Conservation (phyloP, 2,329 filamentous ascomycete species). For the Colletotrichum melonis region DNA sequence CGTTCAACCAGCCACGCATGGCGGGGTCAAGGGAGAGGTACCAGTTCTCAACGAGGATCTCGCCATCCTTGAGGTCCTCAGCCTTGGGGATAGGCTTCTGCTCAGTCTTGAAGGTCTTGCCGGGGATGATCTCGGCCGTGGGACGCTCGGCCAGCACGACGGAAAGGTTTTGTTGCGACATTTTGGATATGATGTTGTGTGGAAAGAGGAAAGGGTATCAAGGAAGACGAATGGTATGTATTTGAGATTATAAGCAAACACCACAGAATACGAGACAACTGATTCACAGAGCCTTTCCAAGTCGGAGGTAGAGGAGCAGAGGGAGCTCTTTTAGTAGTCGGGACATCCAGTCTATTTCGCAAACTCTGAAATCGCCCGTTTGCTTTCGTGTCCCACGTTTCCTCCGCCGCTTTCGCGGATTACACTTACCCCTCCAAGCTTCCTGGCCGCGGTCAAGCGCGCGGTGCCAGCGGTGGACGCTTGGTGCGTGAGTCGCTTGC, state of each 20-base stretch:
- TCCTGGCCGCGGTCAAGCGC: not conserved
- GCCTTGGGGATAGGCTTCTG: conserved; percentile 61
- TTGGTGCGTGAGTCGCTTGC: not conserved
- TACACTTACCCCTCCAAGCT: conserved; percentile 1
- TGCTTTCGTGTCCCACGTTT: not conserved
- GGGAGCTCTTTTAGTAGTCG: conserved; percentile 3
- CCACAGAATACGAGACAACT: not conserved
- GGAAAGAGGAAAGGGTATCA: not conserved
- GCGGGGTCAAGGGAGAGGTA: conserved; percentile 80
- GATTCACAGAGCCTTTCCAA: not conserved
- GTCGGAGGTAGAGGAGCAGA: not conserved
- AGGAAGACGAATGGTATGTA: not conserved
- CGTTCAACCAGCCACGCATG: conserved; percentile 80
- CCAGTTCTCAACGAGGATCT: conserved; percentile 70
- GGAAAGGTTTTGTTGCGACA: conserved; percentile 58
- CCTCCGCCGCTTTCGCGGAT: not conserved
- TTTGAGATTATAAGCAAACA: not conserved
- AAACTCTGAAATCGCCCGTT: not conserved
- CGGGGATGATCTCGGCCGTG: conserved; percentile 68
- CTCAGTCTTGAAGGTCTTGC: conserved; percentile 71
- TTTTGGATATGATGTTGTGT: conserved; percentile 39
- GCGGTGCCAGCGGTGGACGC: not conserved
- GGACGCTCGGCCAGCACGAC: conserved; percentile 75
- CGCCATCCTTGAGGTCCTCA: conserved; percentile 68
- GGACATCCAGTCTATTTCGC: not conserved